Base-by-base conservation (phyloP, 306 rosid species). In the Begonia peltatifolia region DNA sequence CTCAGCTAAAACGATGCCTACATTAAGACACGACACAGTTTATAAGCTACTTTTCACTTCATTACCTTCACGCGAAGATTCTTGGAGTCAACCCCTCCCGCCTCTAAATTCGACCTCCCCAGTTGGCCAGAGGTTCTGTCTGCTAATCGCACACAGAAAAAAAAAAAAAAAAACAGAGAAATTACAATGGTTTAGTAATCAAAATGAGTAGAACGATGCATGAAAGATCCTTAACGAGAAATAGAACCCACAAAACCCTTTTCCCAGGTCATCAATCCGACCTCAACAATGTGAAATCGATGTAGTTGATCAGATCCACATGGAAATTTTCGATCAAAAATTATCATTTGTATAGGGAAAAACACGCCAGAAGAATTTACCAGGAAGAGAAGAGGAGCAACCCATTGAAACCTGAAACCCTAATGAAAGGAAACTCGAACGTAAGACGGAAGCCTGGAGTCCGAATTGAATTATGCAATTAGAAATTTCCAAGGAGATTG, bases 11-110 rank as follows among this genome's bases (percentile, higher is more conserved):
- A 30, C 3, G 38, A 30, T 30, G 6, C 38, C 38, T 6, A 30
- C 38, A 30, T 30, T 30, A 30, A 30, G 38, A 2, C 9, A 30
- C 38, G 1, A 30, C 38, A 30, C 6, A 1, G 38, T 30, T 30
- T 5, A 30, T 5, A 30, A 41, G 8, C 9, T 22, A 25, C 15
- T 14, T 43, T 13, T 14, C 13, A 22, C 46, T 43, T 41, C 42
- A 69, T 41, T 73, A 87, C 99, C 96, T 92, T 92, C 10, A 92
- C 89, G 12, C 93, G 94, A 13, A 86, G 71, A 70, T 92, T 92
- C 70, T 87, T 92, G 16, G 96, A 82, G 55, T 92, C 99, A 14
- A 71, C 88, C 50, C 84, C 93, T 60, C 68, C 71, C 61, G 77
- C 75, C 65, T 77, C 94, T 23, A 63, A 53, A 79, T 57, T 79